phyloP scores from a whole-genome alignment of 2,329 filamentous ascomycete species.

The Penicillium sp. region DNA sequence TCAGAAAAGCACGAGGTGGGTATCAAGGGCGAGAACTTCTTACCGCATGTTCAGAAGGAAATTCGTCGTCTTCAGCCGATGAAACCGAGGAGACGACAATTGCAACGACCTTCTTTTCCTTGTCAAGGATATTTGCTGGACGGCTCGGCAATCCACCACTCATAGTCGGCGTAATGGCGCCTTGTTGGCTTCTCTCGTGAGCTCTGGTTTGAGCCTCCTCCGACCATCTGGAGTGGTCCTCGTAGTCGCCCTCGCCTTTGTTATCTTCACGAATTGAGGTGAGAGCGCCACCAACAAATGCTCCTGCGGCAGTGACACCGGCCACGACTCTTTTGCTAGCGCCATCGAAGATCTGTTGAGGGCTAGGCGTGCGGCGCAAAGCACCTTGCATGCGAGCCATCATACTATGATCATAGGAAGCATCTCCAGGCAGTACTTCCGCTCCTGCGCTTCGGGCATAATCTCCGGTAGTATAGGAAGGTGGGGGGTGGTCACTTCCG shows the following conservation, averaged over 20 bases:
- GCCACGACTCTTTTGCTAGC: constrained; percentile 79
- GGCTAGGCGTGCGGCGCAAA: constrained; percentile 77
- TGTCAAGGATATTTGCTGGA: constrained; percentile 37
- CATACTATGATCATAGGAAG: constrained; percentile 58
- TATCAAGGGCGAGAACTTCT: constrained; percentile 37
- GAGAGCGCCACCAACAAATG: constrained; percentile 77
- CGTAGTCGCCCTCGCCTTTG: constrained; percentile 70
- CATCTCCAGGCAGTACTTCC: constrained; percentile 30
- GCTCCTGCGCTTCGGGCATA: constrained; percentile 38
- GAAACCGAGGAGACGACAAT: constrained; percentile 78
- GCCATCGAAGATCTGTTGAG: constrained; percentile 82
- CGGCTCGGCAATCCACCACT: constrained; percentile 34
- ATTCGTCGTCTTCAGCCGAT: constrained; percentile 54
- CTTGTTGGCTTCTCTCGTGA: constrained; percentile 34
- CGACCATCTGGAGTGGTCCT: constrained; percentile 87
- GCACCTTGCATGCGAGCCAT: constrained; percentile 77
- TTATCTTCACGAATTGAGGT: constrained; percentile 83
- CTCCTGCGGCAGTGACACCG: constrained; percentile 78
- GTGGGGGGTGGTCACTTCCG: constrained; percentile 29
- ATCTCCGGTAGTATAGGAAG: constrained; percentile 30
- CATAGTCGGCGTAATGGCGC: constrained; percentile 26
- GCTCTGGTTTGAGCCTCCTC: constrained; percentile 77
- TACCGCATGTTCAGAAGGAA: constrained; percentile 77
- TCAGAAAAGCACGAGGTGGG: constrained; percentile 11
- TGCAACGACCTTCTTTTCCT: constrained; percentile 74